A percentile compares a stretch with the other conserved stretches of the same genome.
Evolutionary conservation across 1,139 yeast genomes (phyloP).

Genomic region (Suhomyces anneliseae): DNA sequence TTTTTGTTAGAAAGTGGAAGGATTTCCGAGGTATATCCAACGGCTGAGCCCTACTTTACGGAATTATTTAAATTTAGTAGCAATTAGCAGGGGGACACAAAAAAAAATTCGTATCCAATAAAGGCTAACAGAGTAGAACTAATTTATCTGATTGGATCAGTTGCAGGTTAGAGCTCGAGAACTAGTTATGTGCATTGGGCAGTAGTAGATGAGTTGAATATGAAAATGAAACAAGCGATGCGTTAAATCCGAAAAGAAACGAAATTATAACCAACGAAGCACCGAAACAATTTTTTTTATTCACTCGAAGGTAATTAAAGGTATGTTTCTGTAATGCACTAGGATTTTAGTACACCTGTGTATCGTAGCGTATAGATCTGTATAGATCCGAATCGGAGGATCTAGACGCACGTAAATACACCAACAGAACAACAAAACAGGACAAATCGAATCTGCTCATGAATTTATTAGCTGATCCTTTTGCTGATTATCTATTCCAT

Average conservation of each 20-base stretch:
- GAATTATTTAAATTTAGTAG: background rate
- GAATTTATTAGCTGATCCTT: too few species aligned
- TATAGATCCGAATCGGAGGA: too few species aligned
- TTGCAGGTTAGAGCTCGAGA: constrained; percentile 6
- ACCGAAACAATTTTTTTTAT: background rate
- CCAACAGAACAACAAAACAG: too few species aligned
- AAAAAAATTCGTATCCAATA: background rate
- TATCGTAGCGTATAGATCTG: too few species aligned
- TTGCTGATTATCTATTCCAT: background rate
- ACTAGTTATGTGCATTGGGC: background rate
- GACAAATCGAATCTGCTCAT: too few species aligned
- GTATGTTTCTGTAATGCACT: too few species aligned
- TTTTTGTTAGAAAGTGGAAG: too few species aligned
- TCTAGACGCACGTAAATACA: too few species aligned
- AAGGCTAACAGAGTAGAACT: background rate
- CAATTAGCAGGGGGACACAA: background rate
- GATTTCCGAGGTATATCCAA: too few species aligned
- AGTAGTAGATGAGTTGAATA: background rate
- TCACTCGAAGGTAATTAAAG: background rate
- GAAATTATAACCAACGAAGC: background rate
- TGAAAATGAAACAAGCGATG: background rate
- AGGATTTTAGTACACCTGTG: too few species aligned
- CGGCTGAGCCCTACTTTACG: background rate
- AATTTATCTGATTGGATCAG: constrained; percentile 20
- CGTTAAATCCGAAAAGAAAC: background rate